A percentile compares a stretch with the other conserved stretches of the same genome.
phyloP scores from a whole-genome alignment of 257 asterid species.

The Henckelia pumila region DNA sequence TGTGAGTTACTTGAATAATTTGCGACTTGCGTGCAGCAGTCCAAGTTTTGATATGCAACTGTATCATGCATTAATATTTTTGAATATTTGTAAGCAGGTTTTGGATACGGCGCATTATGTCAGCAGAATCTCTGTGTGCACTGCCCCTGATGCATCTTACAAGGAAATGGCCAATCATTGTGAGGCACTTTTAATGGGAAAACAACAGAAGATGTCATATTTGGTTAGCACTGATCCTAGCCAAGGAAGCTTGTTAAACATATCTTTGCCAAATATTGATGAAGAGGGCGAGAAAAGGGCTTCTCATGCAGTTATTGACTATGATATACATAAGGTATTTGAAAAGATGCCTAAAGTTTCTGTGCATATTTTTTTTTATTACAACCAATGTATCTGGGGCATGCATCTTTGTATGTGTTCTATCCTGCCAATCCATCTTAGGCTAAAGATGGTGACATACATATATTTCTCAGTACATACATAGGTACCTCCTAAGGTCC shows the following conservation, averaged over 20 bases:
- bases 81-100: constrained; percentile 40
- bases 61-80: constrained; percentile 1
- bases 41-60: not conserved
- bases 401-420: not conserved
- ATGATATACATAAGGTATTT: constrained; percentile 37
- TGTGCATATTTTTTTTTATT: constrained; percentile 2
- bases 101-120: constrained; percentile 78
- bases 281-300: constrained; percentile 32
- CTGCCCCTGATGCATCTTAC: constrained; percentile 60
- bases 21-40: not conserved
- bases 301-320: constrained; percentile 31
- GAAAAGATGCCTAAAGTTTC: not conserved
- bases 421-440: not conserved
- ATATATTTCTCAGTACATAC: not conserved
- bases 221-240: constrained; percentile 48
- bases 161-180: constrained; percentile 77
- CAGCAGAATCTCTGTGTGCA: constrained; percentile 69
- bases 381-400: not conserved
- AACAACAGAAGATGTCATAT: constrained; percentile 74
- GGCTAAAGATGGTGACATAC: not conserved
- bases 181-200: constrained; percentile 68
- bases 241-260: constrained; percentile 47
- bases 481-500: not conserved
- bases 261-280: constrained; percentile 39
- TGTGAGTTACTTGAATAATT: constrained; percentile 46